phyloP scores from a whole-genome alignment of 495 filamentous ascomycete genomes.

The Neurospora sp. region DNA sequence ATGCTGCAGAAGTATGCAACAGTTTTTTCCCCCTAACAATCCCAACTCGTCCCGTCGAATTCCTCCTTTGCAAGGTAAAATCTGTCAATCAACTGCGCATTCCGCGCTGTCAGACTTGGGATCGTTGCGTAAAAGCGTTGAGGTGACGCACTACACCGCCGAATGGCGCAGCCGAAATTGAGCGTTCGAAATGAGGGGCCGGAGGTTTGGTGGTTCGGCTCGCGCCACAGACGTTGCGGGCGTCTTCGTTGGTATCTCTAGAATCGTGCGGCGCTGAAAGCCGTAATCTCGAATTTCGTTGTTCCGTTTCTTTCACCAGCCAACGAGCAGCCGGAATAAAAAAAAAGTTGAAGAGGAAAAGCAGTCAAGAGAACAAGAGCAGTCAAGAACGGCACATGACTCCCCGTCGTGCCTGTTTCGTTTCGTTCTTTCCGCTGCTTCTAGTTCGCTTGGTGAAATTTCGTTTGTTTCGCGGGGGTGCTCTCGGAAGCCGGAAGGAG shows the following conservation, averaged over 20 bases:
- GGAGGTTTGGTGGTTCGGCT: neutral
- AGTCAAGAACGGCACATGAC: neutral
- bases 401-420: neutral
- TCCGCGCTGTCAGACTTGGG: neutral
- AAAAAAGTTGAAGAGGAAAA: neutral
- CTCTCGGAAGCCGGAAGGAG: neutral
- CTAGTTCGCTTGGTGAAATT: neutral
- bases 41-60: neutral
- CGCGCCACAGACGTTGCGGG: neutral
- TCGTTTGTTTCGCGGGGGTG: neutral
- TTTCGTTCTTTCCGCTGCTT: neutral
- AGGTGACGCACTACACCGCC: neutral
- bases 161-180: neutral
- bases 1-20: neutral
- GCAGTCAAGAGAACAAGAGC: neutral
- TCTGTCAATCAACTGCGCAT: neutral
- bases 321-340: no score
- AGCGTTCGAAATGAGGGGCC: neutral
- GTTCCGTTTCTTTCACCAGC: neutral
- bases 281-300: neutral
- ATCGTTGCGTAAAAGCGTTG: neutral
- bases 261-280: neutral
- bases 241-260: neutral
- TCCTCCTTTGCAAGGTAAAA: neutral
- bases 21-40: no score